Conservation (phyloP, 2,329 filamentous ascomycete genomes). For the Pleomassaria siparia region DNA sequence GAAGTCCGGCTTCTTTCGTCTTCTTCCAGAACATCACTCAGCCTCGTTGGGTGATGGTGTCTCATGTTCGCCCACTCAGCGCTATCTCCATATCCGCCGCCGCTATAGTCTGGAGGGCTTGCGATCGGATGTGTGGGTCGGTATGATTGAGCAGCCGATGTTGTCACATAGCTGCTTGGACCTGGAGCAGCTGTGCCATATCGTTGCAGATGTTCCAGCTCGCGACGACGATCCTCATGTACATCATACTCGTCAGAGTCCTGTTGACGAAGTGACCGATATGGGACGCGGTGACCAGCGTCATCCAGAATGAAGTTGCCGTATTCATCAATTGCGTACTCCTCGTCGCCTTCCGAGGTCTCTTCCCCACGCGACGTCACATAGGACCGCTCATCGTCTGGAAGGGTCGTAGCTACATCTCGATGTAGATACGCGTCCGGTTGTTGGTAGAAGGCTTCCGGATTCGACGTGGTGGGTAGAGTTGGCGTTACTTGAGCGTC, state of each 20-base stretch:
- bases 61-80: conserved; percentile 41
- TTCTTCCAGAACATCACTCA: conserved; percentile 45
- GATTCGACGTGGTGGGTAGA: conserved; percentile 30
- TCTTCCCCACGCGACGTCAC: conserved; percentile 38
- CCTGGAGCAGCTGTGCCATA: conserved; percentile 45
- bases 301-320: conserved; percentile 42
- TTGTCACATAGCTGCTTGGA: conserved; percentile 30
- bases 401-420: conserved; percentile 21
- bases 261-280: conserved; percentile 32
- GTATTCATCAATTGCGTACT: conserved; percentile 39
- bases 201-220: conserved; percentile 50
- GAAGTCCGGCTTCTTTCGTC: conserved; percentile 43
- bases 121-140: conserved; percentile 21
- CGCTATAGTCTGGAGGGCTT: conserved; percentile 38
- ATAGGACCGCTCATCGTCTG: conserved; percentile 40
- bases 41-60: conserved; percentile 42
- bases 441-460: conserved; percentile 43
- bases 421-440: conserved; percentile 40
- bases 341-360: conserved; percentile 40
- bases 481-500: conserved; percentile 23
- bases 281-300: conserved; percentile 38
- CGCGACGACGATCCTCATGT: conserved; percentile 52
- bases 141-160: conserved; percentile 23
- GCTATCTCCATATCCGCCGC: conserved; percentile 41
- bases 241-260: conserved; percentile 58